Base-by-base conservation (phyloP, 139 green algal genomes). In the Chlamydomonas schloesseri region DNA sequence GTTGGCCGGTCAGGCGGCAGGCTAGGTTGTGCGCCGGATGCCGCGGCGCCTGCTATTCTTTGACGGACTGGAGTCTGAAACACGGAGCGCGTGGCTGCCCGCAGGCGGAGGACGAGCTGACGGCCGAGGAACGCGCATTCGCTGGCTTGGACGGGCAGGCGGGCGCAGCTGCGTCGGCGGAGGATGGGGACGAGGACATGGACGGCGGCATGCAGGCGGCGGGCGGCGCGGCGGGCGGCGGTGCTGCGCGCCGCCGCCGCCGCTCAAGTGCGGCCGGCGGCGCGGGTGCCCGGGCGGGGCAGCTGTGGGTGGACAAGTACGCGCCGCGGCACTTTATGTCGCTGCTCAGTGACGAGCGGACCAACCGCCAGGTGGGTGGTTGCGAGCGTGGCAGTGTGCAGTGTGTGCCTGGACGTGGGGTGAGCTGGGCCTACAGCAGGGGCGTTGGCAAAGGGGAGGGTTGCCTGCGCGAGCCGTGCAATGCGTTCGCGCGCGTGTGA, bases 261-360 rank as follows among this genome's bases (percentile, higher is more conserved):
- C 5, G 42, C 42, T 50, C 42, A 13, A 8, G 42, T 8, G 42
- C 42, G 5, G 42, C 42, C 42, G 42, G n/a, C 62, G 28, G n/a
- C 64, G n/a, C 47, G 36, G 57, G 20, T 8, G 23, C 62, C 29
- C 62, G 60, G 11, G 26, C 14, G 17, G 73, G 47, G 42, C 68
- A 87, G 79, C 90, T 98, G 73, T 99, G 97, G 97, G 96, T 99
- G 36, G 93, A 98, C 88, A 97, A 97, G 89, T 98, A 99, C 88
- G 83, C 93, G 0, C 97, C 97, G 4, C 69, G 71, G 1, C 71
- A 57, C 46, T 99, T 98, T 91, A 93, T 94, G 36, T 93, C 97
- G 80, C 88, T 99, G 60, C 92, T 99, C 11, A 96, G 91, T 47
- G 95, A 98, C 74, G 97, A 99, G 84, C 82, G 90, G 10, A 94